A percentile compares a stretch with the other conserved stretches of the same genome.
These are phyloP conservation scores for Diatrype stigma DNA, from an alignment of 2,329 filamentous ascomycete genomes.

Conservation along the genomic window DNA sequence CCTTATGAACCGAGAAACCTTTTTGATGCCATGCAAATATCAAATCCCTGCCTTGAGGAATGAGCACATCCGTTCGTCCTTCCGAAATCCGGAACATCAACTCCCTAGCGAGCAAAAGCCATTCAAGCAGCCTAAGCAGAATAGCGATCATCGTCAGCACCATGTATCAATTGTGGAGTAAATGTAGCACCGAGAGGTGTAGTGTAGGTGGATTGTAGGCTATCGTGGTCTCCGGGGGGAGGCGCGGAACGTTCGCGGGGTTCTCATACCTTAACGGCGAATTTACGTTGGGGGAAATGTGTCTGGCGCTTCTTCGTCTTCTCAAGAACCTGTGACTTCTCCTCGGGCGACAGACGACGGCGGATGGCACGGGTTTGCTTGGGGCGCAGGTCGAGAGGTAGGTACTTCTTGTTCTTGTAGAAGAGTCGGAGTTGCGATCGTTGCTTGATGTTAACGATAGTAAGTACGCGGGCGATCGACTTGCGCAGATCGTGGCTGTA, in stretches of 20 bases:
- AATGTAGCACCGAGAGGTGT: background rate
- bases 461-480: conserved; percentile 97
- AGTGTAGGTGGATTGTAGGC: background rate
- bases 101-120: conserved; percentile 9
- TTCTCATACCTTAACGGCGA: conserved; percentile 85
- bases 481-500: conserved; percentile 96
- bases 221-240: no score
- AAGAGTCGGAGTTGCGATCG: conserved; percentile 95
- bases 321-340: conserved; percentile 77
- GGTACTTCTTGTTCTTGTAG: conserved; percentile 99
- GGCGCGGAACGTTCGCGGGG: background rate
- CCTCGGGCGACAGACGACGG: conserved; percentile 88
- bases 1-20: conserved; percentile 34
- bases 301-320: conserved; percentile 95
- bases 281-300: conserved; percentile 99
- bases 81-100: conserved; percentile 23
- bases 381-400: conserved; percentile 94
- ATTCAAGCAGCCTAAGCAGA: background rate
- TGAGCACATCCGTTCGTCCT: conserved; percentile 23
- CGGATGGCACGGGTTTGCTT: conserved; percentile 99
- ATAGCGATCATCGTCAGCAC: background rate
- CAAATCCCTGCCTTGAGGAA: conserved; percentile 30
- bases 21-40: conserved; percentile 35
- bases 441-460: conserved; percentile 99
- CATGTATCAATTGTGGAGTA: background rate